Evolutionary conservation across 2,329 filamentous ascomycete genomes (phyloP).

Genomic region (Diaporthe velutina): DNA sequence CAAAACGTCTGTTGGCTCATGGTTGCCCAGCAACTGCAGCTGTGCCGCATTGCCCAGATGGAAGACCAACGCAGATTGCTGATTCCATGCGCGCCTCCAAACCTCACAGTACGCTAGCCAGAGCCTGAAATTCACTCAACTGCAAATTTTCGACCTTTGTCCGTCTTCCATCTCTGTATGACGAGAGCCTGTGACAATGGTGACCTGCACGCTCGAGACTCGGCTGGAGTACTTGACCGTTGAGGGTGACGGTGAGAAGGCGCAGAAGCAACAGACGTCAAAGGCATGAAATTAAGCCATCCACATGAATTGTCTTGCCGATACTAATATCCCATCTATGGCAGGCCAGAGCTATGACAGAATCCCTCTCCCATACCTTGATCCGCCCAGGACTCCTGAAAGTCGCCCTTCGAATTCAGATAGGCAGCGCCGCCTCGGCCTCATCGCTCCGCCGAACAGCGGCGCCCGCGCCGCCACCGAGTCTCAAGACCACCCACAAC

Average conservation of each 20-base stretch:
- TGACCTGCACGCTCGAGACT: neutral
- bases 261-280: neutral
- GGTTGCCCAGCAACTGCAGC: constrained; percentile 15
- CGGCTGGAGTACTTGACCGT: neutral
- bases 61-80: neutral
- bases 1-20: neutral
- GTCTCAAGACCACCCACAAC: neutral
- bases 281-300: neutral
- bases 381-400: neutral
- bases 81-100: neutral
- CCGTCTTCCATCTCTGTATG: neutral
- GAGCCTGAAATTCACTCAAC: neutral
- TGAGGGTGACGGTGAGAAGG: neutral
- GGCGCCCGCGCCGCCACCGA: rapidly evolving
- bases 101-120: no score
- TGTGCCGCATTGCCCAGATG: constrained; percentile 1
- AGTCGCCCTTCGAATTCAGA: neutral
- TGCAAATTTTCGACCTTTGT: rapidly evolving
- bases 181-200: neutral
- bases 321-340: neutral
- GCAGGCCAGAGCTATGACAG: neutral
- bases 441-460: neutral
- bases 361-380: neutral
- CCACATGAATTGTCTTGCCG: rapidly evolving
- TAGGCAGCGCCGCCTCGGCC: neutral